Evolutionary conservation across 306 rosid genomes (phyloP), one percentile per base, ranked within the genome.

Genomic region (Gastrolobium villosum): DNA sequence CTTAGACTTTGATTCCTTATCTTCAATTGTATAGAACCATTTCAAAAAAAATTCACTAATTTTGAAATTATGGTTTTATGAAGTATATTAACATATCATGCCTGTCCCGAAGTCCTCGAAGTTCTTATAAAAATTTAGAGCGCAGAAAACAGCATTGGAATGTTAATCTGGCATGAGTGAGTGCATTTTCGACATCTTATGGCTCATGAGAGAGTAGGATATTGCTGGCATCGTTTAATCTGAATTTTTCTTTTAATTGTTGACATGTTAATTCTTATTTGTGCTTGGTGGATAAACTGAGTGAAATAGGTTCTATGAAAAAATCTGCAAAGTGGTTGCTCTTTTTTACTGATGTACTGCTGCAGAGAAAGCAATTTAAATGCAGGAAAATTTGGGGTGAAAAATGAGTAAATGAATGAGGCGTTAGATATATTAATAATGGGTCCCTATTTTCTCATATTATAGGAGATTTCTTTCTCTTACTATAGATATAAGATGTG

Each of bases 201-300:
- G 14, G 64, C 15, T 57, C 14, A 9, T 31, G 26, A 20, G 26
- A 20, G 14, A 57, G 39, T 8, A 52, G 31, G 31, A 15, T 3
- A 57, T 30, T 39, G 64, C 15, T 30, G 2, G 15, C 64, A 31
- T 57, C 2, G 1, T 10, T 30, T 11, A 57, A 30, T 30, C 15
- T n/a, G 28, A 14, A n/a, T 52, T 15, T 52, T 57, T 57, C 15
- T 56, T 56, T 56, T 31, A 48, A 40, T 40, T 40, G 52, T 20
- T 65, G 35, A 26, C 71, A 28, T 65, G 70, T n/a, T 65, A 34
- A 65, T 65, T 65, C 9, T 26, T 26, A 10, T 20, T 20, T 20
- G 73, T 62, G 30, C 15, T 3, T 36, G 31, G 46, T 13, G 45
- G 46, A 62, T 13, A n/a, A 45, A 45, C 50, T 45, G 3, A 8